These are phyloP conservation scores for Tricharina praecox DNA, from an alignment of 495 filamentous ascomycete species.

Conservation along the genomic window DNA sequence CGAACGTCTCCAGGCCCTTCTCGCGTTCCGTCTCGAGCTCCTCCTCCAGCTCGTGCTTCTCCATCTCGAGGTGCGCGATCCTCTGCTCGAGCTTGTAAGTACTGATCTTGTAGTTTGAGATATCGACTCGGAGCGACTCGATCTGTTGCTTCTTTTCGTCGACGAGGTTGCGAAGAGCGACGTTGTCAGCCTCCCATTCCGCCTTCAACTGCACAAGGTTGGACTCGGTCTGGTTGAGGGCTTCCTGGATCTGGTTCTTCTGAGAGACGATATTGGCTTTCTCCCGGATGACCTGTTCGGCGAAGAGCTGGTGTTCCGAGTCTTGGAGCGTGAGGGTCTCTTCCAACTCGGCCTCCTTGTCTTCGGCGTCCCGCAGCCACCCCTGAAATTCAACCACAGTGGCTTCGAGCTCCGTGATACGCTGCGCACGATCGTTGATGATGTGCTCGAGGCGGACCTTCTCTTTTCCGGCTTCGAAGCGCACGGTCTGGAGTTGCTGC, in stretches of 20 bases:
- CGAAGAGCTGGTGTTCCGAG: conserved; percentile 17
- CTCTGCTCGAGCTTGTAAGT: conserved; percentile 9
- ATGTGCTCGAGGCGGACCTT: conserved; percentile 5
- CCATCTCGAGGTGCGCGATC: conserved; percentile 8
- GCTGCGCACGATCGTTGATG: not conserved
- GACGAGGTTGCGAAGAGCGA: conserved; percentile 7
- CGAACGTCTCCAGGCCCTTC: conserved; percentile 12
- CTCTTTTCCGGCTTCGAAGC: conserved; percentile 7
- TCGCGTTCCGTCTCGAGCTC: conserved; percentile 13
- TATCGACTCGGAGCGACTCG: conserved; percentile 5
- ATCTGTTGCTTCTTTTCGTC: conserved; percentile 10
- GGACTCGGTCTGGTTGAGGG: conserved; percentile 7
- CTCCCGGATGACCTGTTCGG: conserved; percentile 9
- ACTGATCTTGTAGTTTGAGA: conserved; percentile 7
- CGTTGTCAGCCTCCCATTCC: conserved; percentile 5
- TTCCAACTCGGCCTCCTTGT: conserved; percentile 6
- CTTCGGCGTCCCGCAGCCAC: conserved; percentile 10
- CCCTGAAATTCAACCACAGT: conserved; percentile 1
- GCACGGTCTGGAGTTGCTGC: conserved; percentile 5
- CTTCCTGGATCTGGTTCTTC: conserved; percentile 4
- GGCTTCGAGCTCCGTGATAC: not conserved
- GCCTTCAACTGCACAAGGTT: not conserved
- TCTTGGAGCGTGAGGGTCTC: conserved; percentile 14
- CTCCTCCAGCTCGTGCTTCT: conserved; percentile 6
- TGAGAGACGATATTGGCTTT: conserved; percentile 8